Percentiles rank a stretch among this genome's conserved stretches.
Evolutionary conservation across 768 basidiomycete species (phyloP).

Genomic region (Favolaschia claudopus): DNA sequence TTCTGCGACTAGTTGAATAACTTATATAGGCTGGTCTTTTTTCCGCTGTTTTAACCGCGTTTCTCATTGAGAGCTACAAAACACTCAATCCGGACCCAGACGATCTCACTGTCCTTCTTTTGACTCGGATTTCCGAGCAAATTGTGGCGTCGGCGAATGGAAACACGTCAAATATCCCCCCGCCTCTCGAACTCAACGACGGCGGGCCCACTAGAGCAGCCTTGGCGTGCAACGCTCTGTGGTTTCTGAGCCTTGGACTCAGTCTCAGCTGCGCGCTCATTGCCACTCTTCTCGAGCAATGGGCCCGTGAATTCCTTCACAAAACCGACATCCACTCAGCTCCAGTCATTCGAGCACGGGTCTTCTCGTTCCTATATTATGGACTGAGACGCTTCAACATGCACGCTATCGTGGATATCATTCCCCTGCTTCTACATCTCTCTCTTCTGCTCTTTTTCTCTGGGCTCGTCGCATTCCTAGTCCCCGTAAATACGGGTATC

Average conservation of each 20-base stretch:
- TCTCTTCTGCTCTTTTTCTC: conserved; percentile 6
- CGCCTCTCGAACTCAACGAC: too few relatives aligned
- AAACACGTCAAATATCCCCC: not conserved
- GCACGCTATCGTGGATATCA: not conserved
- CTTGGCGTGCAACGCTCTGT: too few relatives aligned
- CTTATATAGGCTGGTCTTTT: not conserved
- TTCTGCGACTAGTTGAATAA: too few relatives aligned
- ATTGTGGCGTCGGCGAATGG: not conserved
- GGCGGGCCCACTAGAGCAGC: too few relatives aligned
- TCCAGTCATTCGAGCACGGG: not conserved
- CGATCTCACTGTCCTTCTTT: not conserved
- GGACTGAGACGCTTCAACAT: not conserved
- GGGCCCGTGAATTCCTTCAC: too few relatives aligned
- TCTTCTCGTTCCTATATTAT: not conserved
- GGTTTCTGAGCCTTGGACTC: too few relatives aligned
- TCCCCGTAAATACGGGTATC: not conserved
- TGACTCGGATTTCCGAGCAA: not conserved
- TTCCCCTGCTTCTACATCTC: conserved; percentile 1
- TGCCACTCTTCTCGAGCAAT: too few relatives aligned
- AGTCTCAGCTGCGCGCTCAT: too few relatives aligned
- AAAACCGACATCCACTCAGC: not conserved
- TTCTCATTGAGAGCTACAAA: conserved; percentile 1
- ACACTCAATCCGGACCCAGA: not conserved
- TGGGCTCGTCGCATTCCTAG: conserved; percentile 7
- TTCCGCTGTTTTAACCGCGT: not conserved